Evolutionary conservation across 768 basidiomycete species (phyloP).

Genomic region (Calocybe gangraenosa): DNA sequence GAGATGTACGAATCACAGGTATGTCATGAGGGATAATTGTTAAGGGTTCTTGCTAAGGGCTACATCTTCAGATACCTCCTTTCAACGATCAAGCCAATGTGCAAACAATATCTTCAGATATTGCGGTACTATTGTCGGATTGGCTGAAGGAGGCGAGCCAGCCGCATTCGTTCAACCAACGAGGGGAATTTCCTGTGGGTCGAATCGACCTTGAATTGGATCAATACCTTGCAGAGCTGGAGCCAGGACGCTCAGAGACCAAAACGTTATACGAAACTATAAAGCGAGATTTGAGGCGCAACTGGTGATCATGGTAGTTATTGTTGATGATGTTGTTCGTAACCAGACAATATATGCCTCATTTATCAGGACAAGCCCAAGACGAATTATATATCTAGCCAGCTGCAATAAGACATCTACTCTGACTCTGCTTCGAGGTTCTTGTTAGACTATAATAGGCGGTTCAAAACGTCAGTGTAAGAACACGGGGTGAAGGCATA

Average conservation of each 20-base stretch:
- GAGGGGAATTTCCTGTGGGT: slow-evolving; percentile 72
- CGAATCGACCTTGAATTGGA: slow-evolving; percentile 71
- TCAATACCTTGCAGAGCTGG: slow-evolving; percentile 70
- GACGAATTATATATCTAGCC: not conserved
- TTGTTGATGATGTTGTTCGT: not conserved
- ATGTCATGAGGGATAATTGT: slow-evolving; percentile 18
- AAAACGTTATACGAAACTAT: slow-evolving; percentile 63
- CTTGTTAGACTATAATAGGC: slow-evolving; percentile 53
- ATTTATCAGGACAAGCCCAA: not conserved
- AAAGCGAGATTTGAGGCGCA: slow-evolving; percentile 64
- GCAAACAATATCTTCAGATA: slow-evolving; percentile 76
- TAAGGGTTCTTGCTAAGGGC: not conserved
- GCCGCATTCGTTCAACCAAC: slow-evolving; percentile 58
- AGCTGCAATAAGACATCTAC: slow-evolving; percentile 6
- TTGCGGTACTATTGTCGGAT: slow-evolving; percentile 73
- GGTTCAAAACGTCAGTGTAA: slow-evolving; percentile 1
- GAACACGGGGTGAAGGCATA: not conserved
- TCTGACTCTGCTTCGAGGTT: slow-evolving; percentile 44
- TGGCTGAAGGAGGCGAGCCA: slow-evolving; percentile 79
- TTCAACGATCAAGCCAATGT: slow-evolving; percentile 80
- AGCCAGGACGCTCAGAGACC: slow-evolving; percentile 58
- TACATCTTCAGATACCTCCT: slow-evolving; percentile 58
- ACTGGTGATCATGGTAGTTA: slow-evolving; percentile 47
- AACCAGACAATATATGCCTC: not conserved
- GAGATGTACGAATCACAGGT: slow-evolving; percentile 90